Evolutionary conservation across 208 protist species (phyloP), one percentile per base, ranked within the genome.

Genomic region (Acanthamoeba rhysodes): DNA sequence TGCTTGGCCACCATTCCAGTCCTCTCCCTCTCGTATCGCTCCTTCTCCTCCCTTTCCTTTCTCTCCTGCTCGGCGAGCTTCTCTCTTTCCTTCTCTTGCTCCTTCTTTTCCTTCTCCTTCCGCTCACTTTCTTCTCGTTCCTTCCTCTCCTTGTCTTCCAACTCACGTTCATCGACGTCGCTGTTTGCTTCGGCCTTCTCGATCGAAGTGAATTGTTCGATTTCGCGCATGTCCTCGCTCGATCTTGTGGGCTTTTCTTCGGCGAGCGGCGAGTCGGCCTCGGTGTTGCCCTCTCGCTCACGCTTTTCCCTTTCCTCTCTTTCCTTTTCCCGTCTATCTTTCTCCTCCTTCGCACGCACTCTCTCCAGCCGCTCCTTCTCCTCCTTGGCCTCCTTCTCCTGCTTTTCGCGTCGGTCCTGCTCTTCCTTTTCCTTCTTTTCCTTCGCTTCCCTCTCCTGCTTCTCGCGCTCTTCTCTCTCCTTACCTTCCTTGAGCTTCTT

Each of bases 41-140:
- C 34, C 66, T 41, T 93, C 66, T 80, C 72, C 22, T 88, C 72
- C 55, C 50, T 80, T 55, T 88, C 14, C 55, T 95, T 53, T 45
- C n/a, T 87, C 41, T 80, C 72, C 48, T 55, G 12, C 48, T 34
- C 48, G 16, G 55, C 45, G 59, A 20, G 66, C 50, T 27, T 57
- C 32, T 55, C 10, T 34, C 24, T 59, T 32, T 59, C 27, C 55
- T 95, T 32, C 22, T 68, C 27, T 24, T 22, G 70, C n/a, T 10
- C 41, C 91, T 64, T 85, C n/a, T 85, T 18, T 18, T 88, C 72
- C 45, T 41, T 94, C 37, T 18, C 37, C 68, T 57, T 84, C 14
- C 72, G 74, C 55, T 87, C 62, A 4, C n/a, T 57, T 72, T 92
- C 37, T 50, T 93, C 59, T 74, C 62, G 16, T 34, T 93, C 34